phyloP scores from a whole-genome alignment of 345 rosid genomes.

The Camelina laxa region DNA sequence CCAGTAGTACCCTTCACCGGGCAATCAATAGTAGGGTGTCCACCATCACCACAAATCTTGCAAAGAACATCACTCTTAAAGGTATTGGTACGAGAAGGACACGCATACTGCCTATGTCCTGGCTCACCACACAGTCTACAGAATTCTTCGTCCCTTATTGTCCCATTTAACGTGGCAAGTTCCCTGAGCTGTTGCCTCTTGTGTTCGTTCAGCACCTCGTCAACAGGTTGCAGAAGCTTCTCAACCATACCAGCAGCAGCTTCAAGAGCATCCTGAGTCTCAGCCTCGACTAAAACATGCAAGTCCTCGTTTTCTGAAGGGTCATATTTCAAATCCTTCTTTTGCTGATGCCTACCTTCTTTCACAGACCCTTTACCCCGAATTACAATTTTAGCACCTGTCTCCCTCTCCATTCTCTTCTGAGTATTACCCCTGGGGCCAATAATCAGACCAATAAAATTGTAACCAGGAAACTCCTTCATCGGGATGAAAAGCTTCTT shows the following conservation, averaged over 20 bases:
- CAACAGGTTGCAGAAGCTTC: conserved; percentile 96
- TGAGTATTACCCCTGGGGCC: conserved; percentile 98
- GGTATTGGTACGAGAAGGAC: conserved; percentile 90
- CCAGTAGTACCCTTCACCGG: conserved; percentile 92
- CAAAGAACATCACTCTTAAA: conserved; percentile 97
- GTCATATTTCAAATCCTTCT: conserved; percentile 92
- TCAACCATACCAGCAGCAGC: conserved; percentile 98
- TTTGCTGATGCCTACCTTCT: conserved; percentile 93
- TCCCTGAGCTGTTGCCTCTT: conserved; percentile 98
- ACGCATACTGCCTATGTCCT: conserved; percentile 88
- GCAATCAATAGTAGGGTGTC: conserved; percentile 98
- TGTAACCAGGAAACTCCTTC: conserved; percentile 94
- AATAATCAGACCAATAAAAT: conserved; percentile 89
- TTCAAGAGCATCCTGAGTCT: conserved; percentile 84
- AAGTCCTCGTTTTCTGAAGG: conserved; percentile 95
- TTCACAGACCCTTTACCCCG: conserved; percentile 95
- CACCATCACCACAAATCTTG: conserved; percentile 99
- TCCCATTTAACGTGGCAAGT: conserved; percentile 96
- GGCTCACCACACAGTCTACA: conserved; percentile 96
- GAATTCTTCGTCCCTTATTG: conserved; percentile 95
- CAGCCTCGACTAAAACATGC: conserved; percentile 98
- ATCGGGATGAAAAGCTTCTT: conserved; percentile 95
- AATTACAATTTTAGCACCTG: conserved; percentile 94
- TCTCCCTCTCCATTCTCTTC: conserved; percentile 98
- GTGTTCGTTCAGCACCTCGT: conserved; percentile 95